Evolutionary conservation across 176 grass and related monocot genomes (phyloP).

Genomic region (Aegilops bicornis): DNA sequence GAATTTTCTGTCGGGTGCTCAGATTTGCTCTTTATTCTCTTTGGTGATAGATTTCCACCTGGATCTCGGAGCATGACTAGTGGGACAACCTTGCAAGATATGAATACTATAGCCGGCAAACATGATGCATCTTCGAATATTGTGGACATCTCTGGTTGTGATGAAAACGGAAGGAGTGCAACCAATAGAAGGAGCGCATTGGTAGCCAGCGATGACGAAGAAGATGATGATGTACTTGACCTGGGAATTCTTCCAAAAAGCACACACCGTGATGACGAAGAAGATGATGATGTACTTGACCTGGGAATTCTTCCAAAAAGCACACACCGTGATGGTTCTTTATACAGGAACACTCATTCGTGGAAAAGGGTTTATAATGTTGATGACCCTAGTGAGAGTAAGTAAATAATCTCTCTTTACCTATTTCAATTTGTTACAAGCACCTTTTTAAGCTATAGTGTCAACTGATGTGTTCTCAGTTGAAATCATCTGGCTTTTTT

Average conservation of each 20-base stretch:
- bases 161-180: not conserved
- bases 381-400: slow-evolving; percentile 20
- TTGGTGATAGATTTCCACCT: not conserved
- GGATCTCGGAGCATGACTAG: not conserved
- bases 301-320: not conserved
- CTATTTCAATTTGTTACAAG: not conserved
- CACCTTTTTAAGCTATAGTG: too few relatives aligned
- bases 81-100: too few relatives aligned
- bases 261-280: slow-evolving; percentile 13
- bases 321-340: slow-evolving; percentile 22
- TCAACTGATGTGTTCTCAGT: not conserved
- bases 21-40: not conserved
- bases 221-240: not conserved
- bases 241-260: not conserved
- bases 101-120: too few relatives aligned
- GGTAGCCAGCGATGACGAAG: not conserved
- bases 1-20: not conserved
- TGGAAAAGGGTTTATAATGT: not conserved
- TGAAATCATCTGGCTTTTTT: not conserved
- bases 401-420: not conserved
- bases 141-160: not conserved
- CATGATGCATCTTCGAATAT: too few relatives aligned
- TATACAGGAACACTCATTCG: not conserved
- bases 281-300: not conserved
- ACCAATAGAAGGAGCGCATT: not conserved